A percentile compares a stretch with the other conserved stretches of the same genome.
These are phyloP conservation scores for Paecilomyces fulvus DNA, from an alignment of 2,329 filamentous ascomycete genomes.

Conservation along the genomic window DNA sequence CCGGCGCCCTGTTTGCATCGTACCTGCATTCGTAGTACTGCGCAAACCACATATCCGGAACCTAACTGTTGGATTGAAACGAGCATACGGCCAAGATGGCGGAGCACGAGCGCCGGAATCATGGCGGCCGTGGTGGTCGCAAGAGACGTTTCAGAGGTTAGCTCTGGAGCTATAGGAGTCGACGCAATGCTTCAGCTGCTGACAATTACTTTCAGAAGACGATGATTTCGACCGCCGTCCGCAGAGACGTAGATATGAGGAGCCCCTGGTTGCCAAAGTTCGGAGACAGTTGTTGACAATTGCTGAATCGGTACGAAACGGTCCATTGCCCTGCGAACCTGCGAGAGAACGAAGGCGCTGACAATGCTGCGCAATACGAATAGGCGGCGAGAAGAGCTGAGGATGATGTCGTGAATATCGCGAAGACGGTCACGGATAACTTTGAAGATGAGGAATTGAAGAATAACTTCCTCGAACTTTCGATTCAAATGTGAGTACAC, in stretches of 20 bases:
- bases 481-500: constrained; percentile 58
- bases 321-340: not conserved
- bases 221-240: constrained; percentile 67
- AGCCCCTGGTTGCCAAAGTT: constrained; percentile 61
- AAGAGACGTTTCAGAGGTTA: constrained; percentile 76
- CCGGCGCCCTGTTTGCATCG: not conserved
- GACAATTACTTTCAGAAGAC: constrained; percentile 49
- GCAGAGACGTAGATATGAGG: constrained; percentile 65
- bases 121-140: constrained; percentile 46
- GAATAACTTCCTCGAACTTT: constrained; percentile 62
- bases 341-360: not conserved
- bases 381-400: constrained; percentile 64
- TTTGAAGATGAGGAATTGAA: constrained; percentile 76
- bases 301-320: constrained; percentile 58
- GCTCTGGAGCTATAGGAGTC: constrained; percentile 8
- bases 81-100: constrained; percentile 33
- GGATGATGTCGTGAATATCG: constrained; percentile 68
- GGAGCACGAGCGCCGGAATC: constrained; percentile 48
- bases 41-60: not conserved
- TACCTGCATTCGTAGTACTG: not conserved
- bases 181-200: constrained; percentile 10
- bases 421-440: constrained; percentile 69
- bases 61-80: not conserved
- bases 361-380: not conserved
- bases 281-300: constrained; percentile 71